Evolutionary conservation across 345 rosid species (phyloP).

Genomic region (Cardiospermum halicacabum): DNA sequence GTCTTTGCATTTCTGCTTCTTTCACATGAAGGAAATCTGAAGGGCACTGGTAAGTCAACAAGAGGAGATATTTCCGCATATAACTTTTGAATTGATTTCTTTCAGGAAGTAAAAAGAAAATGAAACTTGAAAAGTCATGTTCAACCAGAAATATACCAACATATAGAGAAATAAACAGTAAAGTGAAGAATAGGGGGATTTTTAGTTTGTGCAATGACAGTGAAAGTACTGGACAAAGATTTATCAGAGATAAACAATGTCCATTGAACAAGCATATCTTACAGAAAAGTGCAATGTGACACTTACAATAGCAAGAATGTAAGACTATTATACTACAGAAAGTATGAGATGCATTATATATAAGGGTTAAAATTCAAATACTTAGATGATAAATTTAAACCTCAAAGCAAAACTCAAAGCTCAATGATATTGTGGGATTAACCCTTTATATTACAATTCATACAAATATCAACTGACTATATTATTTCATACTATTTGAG

Average conservation of each 20-base stretch:
- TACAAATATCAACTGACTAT: no score
- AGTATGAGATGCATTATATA: neutral
- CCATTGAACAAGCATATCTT: neutral
- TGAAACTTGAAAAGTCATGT: neutral
- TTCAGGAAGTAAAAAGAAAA: conserved; percentile 3
- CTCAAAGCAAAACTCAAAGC: no score
- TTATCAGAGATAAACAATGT: neutral
- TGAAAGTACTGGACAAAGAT: neutral
- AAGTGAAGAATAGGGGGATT: neutral
- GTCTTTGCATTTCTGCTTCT: neutral
- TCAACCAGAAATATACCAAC: neutral
- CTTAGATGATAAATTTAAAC: no score
- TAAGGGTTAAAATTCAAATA: no score
- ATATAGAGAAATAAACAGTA: neutral
- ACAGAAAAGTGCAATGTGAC: neutral
- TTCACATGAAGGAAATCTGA: neutral
- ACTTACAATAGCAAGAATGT: neutral
- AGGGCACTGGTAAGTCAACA: neutral
- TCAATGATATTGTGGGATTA: no score
- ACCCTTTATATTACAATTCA: no score
- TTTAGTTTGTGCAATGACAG: neutral
- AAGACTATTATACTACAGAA: neutral
- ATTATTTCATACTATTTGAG: no score
- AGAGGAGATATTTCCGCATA: neutral
- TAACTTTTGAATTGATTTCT: neutral